These are phyloP conservation scores for Sistotremastrum niveocremeum DNA, from an alignment of 768 basidiomycete species.

Conservation along the genomic window DNA sequence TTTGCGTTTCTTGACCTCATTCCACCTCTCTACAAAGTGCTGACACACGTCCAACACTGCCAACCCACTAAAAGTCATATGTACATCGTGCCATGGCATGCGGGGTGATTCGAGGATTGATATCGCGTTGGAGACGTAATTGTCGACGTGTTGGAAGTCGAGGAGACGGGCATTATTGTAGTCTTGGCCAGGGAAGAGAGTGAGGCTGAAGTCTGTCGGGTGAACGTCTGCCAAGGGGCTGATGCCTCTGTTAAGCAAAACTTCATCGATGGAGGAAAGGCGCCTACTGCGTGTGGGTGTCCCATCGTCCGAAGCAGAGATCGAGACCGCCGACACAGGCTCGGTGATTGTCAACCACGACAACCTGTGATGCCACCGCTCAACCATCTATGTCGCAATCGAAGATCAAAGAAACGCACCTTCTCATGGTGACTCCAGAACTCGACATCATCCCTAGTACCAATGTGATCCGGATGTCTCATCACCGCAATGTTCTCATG, in stretches of 20 bases:
- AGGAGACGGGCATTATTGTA: conserved; percentile 74
- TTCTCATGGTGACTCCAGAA: conserved; percentile 91
- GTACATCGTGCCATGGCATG: conserved; percentile 98
- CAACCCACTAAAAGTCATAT: conserved; percentile 73
- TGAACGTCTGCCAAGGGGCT: conserved; percentile 83
- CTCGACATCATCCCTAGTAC: conserved; percentile 59
- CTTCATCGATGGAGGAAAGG: neutral
- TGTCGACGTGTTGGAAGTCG: conserved; percentile 71
- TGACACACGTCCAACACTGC: conserved; percentile 84
- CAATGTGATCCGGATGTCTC: conserved; percentile 85
- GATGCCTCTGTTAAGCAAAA: neutral
- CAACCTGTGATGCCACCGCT: conserved; percentile 28
- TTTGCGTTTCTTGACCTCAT: conserved; percentile 77
- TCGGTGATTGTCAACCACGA: conserved; percentile 74
- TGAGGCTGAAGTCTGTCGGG: conserved; percentile 64
- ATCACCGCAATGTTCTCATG: conserved; percentile 83
- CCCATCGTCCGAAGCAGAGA: conserved; percentile 96
- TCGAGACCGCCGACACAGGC: conserved; percentile 92
- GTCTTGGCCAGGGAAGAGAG: conserved; percentile 71
- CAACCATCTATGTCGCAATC: neutral
- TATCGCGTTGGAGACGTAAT: conserved; percentile 59
- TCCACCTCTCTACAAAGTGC: conserved; percentile 89
- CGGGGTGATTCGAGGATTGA: conserved; percentile 54
- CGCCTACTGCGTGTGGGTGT: conserved; percentile 58
- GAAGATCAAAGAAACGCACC: conserved; percentile 18